Percentiles rank a stretch among this genome's conserved stretches.
These are phyloP conservation scores for Sugiyamaella neomexicana DNA, from an alignment of 1,139 yeast species.

Conservation along the genomic window DNA sequence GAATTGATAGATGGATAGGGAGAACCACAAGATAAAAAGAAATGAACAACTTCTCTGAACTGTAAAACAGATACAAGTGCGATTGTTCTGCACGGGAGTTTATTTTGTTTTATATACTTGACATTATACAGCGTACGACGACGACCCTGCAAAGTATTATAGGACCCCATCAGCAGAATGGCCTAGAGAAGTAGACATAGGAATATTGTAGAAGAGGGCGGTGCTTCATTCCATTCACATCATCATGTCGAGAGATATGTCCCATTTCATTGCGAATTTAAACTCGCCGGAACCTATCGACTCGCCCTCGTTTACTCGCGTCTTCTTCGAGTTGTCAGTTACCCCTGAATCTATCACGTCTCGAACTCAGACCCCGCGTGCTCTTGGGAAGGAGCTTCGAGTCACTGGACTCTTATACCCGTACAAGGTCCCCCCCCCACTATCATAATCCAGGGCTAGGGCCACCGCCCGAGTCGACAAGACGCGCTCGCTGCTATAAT, in stretches of 20 bases:
- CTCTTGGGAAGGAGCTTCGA: too few species aligned
- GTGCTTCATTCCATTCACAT: background rate
- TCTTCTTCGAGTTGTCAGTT: too few species aligned
- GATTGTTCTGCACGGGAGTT: background rate
- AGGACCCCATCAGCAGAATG: too few species aligned
- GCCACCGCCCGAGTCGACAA: background rate
- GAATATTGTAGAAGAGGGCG: too few species aligned
- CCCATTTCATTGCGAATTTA: conserved; percentile 39
- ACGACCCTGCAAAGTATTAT: too few species aligned
- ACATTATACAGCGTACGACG: too few species aligned
- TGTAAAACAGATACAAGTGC: background rate
- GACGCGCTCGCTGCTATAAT: conserved; percentile 5
- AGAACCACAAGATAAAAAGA: background rate
- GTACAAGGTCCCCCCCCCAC: too few species aligned
- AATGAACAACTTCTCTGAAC: background rate
- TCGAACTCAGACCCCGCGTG: too few species aligned
- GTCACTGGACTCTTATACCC: too few species aligned
- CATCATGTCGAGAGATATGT: conserved; percentile 32
- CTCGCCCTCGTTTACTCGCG: conserved; percentile 20
- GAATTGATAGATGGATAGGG: background rate
- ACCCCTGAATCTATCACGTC: too few species aligned
- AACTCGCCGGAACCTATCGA: conserved; percentile 38
- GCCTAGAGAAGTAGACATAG: too few species aligned
- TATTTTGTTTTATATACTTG: background rate
- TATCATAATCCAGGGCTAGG: conserved; percentile 7